Evolutionary conservation across 2,329 filamentous ascomycete genomes (phyloP), one percentile per base, ranked within the genome.

Genomic region (Claviceps citrina): DNA sequence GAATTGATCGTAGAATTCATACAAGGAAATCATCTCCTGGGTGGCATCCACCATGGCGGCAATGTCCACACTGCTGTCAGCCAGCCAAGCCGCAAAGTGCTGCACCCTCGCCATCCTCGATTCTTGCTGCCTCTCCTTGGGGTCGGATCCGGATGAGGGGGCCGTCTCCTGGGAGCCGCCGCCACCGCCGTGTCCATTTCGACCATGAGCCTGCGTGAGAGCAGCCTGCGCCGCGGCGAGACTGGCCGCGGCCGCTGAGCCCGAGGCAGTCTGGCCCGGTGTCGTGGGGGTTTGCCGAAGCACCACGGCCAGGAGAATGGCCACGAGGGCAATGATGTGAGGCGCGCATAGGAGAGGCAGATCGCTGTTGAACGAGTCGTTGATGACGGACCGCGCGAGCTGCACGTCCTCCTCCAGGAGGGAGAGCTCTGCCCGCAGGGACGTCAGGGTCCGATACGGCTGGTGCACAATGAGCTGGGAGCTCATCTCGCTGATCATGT

Each of bases 321-420:
- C 82, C 26, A 85, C 87, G 31, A 93, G 73, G n/a, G 85, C 85
- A 41, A 93, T 78, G 36, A 84, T 71, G 52, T 94, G 85, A n/a
- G 87, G 87, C 10, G 86, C 71, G 53, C 86, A 81, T 0, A 93
- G 69, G 12, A 95, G 67, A 2, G 84, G 84, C n/a, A 94, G 67
- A 55, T 95, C 87, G 7, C 87, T 94, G 61, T 93, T 79, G 63
- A 84, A 94, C 56, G 84, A 82, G 57, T 95, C 87, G 61, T 94
- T 95, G 55, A 94, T 79, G 44, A 94, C 76, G 2, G 77, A 82
- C 67, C 81, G 82, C 24, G 85, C 83, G 25, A 93, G 68, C 34
- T 76, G 71, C 22, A 76, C 68, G 54, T 95, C 87, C 46, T 94
- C 87, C 42, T 76, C 72, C n/a, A 73, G 75, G 32, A 95, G 67